Evolutionary conservation across 495 filamentous ascomycete genomes (phyloP).

Genomic region (Lasiosphaeris hirsuta): DNA sequence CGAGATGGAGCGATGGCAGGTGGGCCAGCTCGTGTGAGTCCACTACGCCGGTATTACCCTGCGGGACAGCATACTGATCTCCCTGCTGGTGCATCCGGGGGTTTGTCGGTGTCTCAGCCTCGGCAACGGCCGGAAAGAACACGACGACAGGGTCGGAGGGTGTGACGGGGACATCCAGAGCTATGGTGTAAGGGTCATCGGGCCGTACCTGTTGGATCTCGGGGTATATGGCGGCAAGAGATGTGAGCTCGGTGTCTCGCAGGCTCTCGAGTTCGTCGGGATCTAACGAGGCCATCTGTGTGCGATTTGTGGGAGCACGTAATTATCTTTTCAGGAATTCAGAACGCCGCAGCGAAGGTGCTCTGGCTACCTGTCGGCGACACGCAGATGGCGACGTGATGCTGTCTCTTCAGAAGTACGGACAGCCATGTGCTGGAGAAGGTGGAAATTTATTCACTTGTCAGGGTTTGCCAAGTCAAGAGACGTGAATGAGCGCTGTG

Average conservation of each 20-base stretch:
- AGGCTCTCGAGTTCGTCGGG: conserved; percentile 53
- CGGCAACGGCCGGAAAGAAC: conserved; percentile 57
- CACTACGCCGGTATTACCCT: conserved; percentile 11
- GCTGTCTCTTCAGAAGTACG: background rate
- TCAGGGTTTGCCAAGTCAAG: background rate
- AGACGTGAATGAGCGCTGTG: background rate
- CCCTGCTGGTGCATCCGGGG: background rate
- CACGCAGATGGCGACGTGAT: too few relatives aligned
- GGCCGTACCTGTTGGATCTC: conserved; percentile 64
- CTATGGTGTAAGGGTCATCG: conserved; percentile 58
- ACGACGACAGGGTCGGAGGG: conserved; percentile 67
- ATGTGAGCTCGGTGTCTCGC: conserved; percentile 73
- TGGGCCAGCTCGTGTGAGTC: conserved; percentile 67
- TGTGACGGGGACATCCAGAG: conserved; percentile 69
- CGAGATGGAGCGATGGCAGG: conserved; percentile 70
- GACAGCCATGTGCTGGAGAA: background rate
- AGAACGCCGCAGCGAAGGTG: background rate
- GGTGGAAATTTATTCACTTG: background rate
- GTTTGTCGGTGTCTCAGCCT: conserved; percentile 29
- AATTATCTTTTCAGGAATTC: background rate
- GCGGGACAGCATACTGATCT: conserved; percentile 11
- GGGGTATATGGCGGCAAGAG: conserved; percentile 86
- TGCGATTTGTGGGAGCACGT: too few relatives aligned
- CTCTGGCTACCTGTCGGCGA: conserved; percentile 5
- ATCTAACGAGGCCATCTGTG: conserved; percentile 17